These are phyloP conservation scores for Venturia oleaginea DNA, from an alignment of 2,329 filamentous ascomycete species.

Conservation along the genomic window DNA sequence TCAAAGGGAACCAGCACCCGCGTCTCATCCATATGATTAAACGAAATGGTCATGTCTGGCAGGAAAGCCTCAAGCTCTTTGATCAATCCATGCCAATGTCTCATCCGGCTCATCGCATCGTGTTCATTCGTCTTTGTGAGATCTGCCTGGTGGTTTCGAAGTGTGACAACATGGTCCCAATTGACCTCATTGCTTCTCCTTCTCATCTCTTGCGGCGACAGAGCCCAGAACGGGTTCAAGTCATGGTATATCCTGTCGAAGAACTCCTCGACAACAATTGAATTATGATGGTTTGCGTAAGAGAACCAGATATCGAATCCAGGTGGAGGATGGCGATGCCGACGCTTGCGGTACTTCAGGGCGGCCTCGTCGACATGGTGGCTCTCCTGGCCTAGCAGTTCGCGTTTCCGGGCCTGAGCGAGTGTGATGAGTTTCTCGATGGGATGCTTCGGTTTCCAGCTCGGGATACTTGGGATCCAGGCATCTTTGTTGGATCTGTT, in stretches of 20 bases:
- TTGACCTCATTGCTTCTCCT: slow-evolving; percentile 27
- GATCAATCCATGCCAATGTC: slow-evolving; percentile 32
- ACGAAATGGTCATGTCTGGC: slow-evolving; percentile 16
- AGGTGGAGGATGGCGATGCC: slow-evolving; percentile 42
- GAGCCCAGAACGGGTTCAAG: slow-evolving; percentile 40
- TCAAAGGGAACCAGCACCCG: slow-evolving; percentile 15
- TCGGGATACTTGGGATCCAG: background rate
- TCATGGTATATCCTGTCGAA: slow-evolving; percentile 45
- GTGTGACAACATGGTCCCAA: slow-evolving; percentile 30
- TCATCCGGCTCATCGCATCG: slow-evolving; percentile 27
- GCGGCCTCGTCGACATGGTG: slow-evolving; percentile 28
- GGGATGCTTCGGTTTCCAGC: background rate
- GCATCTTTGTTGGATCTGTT: background rate
- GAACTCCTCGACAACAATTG: slow-evolving; percentile 40
- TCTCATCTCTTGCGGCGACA: slow-evolving; percentile 33
- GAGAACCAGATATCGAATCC: slow-evolving; percentile 40
- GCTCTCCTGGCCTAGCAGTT: background rate
- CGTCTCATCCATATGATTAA: slow-evolving; percentile 16
- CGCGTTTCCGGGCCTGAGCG: background rate
- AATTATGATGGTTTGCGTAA: slow-evolving; percentile 33
- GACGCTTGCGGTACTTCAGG: slow-evolving; percentile 34
- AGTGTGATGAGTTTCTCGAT: background rate
- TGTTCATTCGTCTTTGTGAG: slow-evolving; percentile 23
- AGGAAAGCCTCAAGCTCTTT: slow-evolving; percentile 8
- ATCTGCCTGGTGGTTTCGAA: slow-evolving; percentile 30